Conservation (phyloP, 106 monocot species). For the Alisma plantagoaquatica region DNA sequence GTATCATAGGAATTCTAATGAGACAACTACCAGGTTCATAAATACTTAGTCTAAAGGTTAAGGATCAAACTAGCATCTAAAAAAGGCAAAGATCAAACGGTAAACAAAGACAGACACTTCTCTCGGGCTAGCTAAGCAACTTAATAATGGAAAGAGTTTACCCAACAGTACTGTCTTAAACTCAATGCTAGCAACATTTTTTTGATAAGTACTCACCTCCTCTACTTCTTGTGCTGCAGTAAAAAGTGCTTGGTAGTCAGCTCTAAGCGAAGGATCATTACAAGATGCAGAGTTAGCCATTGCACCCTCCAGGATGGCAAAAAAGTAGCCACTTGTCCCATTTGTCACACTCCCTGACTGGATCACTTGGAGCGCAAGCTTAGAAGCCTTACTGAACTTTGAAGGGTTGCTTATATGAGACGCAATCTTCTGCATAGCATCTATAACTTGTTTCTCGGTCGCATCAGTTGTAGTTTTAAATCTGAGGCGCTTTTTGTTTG, state of each 20-base stretch:
- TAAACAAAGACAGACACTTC: no score
- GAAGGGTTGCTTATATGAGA: conserved; percentile 89
- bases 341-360: conserved; percentile 80
- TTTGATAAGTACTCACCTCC: no score
- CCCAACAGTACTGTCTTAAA: no score
- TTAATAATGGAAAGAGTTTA: no score
- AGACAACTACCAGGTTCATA: no score
- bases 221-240: conserved; percentile 51
- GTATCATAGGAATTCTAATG: no score
- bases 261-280: conserved; percentile 49
- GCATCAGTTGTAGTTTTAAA: conserved; percentile 82
- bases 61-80: no score
- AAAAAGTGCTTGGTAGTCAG: conserved; percentile 70
- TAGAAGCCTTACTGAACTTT: conserved; percentile 96
- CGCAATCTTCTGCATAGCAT: conserved; percentile 91
- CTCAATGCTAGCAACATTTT: no score
- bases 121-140: no score
- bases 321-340: conserved; percentile 67
- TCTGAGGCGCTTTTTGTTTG: conserved; percentile 63
- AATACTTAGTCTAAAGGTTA: no score
- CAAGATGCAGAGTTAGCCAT: conserved; percentile 65
- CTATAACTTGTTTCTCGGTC: conserved; percentile 55
- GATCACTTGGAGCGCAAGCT: conserved; percentile 76
- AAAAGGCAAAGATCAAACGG: no score
- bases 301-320: conserved; percentile 59